These are phyloP conservation scores for Suhomyces pyralidae DNA, from an alignment of 805 yeast species.

Conservation along the genomic window DNA sequence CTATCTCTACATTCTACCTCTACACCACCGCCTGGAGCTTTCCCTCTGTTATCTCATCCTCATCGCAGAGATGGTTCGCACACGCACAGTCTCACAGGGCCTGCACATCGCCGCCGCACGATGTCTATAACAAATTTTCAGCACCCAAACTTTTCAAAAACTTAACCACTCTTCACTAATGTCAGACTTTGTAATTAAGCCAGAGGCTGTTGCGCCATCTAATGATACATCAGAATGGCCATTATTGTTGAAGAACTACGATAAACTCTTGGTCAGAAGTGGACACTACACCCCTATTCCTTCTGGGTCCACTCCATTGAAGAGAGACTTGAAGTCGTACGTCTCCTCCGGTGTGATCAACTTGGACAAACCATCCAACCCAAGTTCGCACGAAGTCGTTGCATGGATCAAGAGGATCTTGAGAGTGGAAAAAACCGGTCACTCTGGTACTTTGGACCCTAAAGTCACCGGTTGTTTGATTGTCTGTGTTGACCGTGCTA, in stretches of 20 bases:
- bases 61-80: background rate
- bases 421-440: constrained; percentile 97
- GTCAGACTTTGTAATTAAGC: constrained; percentile 80
- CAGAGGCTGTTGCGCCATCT: constrained; percentile 74
- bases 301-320: constrained; percentile 89
- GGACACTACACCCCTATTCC: constrained; percentile 98
- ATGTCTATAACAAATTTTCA: constrained; percentile 11
- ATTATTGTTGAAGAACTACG: constrained; percentile 86
- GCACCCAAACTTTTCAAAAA: constrained; percentile 2
- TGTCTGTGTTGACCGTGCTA: constrained; percentile 97
- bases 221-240: constrained; percentile 96
- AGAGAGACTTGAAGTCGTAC: constrained; percentile 88
- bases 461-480: constrained; percentile 98
- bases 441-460: constrained; percentile 98
- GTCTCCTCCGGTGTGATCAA: constrained; percentile 94
- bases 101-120: constrained; percentile 24
- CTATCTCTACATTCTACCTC: too few relatives aligned
- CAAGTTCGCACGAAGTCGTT: constrained; percentile 98
- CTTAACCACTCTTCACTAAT: constrained; percentile 25
- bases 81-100: background rate
- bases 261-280: constrained; percentile 88
- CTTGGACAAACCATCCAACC: constrained; percentile 96
- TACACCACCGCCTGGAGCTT: too few relatives aligned
- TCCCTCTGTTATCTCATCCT: background rate
- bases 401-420: constrained; percentile 98